A percentile compares a stretch with the other conserved stretches of the same genome.
Evolutionary conservation across 2,329 filamentous ascomycete genomes (phyloP).

Genomic region (Didymosphaeria variabile): DNA sequence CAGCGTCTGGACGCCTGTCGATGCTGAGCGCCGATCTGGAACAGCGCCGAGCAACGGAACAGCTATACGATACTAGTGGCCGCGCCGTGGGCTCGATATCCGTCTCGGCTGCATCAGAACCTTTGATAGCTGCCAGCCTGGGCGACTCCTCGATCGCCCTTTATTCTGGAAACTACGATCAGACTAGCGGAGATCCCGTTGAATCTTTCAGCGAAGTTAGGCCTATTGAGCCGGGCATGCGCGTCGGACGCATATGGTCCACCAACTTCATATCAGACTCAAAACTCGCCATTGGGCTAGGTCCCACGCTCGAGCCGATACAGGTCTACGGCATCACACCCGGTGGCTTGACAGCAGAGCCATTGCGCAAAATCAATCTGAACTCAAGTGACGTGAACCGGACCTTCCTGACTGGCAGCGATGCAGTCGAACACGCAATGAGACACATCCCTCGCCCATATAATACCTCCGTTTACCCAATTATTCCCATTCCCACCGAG

Average conservation of each 20-base stretch:
- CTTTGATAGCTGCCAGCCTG: constrained; percentile 62
- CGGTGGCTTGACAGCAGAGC: constrained; percentile 51
- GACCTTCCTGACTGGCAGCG: background rate
- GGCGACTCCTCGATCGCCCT: constrained; percentile 57
- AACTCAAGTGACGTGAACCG: constrained; percentile 21
- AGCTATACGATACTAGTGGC: constrained; percentile 54
- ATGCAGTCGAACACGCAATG: background rate
- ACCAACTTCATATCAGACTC: constrained; percentile 62
- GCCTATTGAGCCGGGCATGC: constrained; percentile 23
- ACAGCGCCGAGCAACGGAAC: constrained; percentile 17
- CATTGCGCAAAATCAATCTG: constrained; percentile 52
- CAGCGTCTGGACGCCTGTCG: constrained; percentile 63
- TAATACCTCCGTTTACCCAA: constrained; percentile 55
- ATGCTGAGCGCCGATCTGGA: constrained; percentile 32
- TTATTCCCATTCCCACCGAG: constrained; percentile 51
- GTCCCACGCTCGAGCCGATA: constrained; percentile 55
- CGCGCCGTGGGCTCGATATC: constrained; percentile 59
- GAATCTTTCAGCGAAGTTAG: constrained; percentile 29
- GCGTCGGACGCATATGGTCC: constrained; percentile 55
- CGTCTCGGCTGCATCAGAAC: constrained; percentile 51
- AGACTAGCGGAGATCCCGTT: constrained; percentile 38
- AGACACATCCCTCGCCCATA: constrained; percentile 15
- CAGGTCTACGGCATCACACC: constrained; percentile 61
- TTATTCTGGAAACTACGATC: constrained; percentile 50
- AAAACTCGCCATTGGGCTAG: constrained; percentile 61